Evolutionary conservation across 2,329 filamentous ascomycete genomes (phyloP).

Genomic region (Aspergillus versicolor): DNA sequence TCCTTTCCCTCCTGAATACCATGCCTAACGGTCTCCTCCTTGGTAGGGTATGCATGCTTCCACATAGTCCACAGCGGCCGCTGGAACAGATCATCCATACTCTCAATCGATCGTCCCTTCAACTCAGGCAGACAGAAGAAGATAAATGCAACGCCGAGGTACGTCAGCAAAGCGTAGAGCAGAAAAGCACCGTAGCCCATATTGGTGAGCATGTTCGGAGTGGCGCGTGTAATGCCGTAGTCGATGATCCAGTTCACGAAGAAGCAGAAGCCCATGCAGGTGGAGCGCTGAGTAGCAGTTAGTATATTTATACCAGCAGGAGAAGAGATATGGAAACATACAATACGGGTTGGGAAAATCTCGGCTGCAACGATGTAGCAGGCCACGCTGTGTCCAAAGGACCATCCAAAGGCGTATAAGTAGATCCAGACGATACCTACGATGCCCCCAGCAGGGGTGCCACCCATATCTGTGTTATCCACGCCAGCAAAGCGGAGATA

Average conservation of each 20-base stretch:
- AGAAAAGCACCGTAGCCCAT: slow-evolving; percentile 5
- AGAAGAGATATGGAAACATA: not conserved
- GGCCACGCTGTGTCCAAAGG: slow-evolving; percentile 3
- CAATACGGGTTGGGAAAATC: slow-evolving; percentile 6
- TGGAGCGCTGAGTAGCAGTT: not conserved
- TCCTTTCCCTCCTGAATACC: not conserved
- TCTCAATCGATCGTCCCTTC: slow-evolving; percentile 23
- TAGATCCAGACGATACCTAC: slow-evolving; percentile 8
- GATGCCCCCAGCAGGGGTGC: not conserved
- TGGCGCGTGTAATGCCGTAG: slow-evolving; percentile 6
- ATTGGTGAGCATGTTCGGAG: not conserved
- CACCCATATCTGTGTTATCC: not conserved
- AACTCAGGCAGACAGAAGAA: slow-evolving; percentile 8
- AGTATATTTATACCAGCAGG: not conserved
- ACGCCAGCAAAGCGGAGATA: slow-evolving; percentile 3
- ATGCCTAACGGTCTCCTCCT: slow-evolving; percentile 3
- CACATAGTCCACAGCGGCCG: slow-evolving; percentile 43
- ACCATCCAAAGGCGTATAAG: slow-evolving; percentile 5
- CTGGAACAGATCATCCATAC: slow-evolving; percentile 36
- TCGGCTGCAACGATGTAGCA: slow-evolving; percentile 9
- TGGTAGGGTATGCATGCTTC: slow-evolving; percentile 20
- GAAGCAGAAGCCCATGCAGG: slow-evolving; percentile 8
- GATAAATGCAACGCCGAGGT: slow-evolving; percentile 1
- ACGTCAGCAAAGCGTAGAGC: not conserved
- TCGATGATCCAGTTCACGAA: slow-evolving; percentile 10